phyloP scores from a whole-genome alignment of 2,329 filamentous ascomycete species.

The Penicillium fuscoglaucum region DNA sequence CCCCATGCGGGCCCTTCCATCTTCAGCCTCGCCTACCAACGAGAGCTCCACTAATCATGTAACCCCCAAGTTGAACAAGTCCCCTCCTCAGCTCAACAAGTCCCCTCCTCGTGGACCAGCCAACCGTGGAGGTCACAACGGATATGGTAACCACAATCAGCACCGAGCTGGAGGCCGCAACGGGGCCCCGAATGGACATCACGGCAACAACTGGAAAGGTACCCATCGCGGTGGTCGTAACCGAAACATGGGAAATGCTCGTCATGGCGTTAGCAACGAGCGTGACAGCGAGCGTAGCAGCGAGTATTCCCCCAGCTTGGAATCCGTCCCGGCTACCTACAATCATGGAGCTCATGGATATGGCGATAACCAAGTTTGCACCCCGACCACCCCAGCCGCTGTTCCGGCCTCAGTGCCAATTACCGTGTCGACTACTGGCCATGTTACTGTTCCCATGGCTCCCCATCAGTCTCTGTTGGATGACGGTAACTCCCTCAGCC shows the following conservation, averaged over 20 bases:
- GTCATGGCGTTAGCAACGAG: neutral
- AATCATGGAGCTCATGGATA: neutral
- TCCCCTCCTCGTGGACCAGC: constrained; percentile 2
- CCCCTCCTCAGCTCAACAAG: neutral
- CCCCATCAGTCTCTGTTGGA: neutral
- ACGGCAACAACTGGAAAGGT: neutral
- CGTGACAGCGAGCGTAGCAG: neutral
- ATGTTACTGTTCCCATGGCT: neutral
- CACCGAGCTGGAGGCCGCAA: neutral
- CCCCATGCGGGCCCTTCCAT: constrained; percentile 1
- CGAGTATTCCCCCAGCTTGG: neutral
- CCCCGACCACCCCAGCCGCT: neutral
- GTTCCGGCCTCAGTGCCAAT: neutral
- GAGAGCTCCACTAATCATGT: neutral
- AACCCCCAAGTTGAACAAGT: neutral
- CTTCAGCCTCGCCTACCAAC: constrained; percentile 3
- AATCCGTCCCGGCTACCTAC: neutral
- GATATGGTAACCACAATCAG: neutral
- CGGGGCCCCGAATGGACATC: neutral
- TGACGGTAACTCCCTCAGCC: neutral
- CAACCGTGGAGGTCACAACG: neutral
- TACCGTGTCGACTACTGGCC: neutral
- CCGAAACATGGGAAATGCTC: neutral
- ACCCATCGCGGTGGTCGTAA: neutral
- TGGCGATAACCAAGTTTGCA: neutral